Base-by-base conservation (phyloP, 169 alveolate genomes). In the Plasmodium chabaudi region DNA sequence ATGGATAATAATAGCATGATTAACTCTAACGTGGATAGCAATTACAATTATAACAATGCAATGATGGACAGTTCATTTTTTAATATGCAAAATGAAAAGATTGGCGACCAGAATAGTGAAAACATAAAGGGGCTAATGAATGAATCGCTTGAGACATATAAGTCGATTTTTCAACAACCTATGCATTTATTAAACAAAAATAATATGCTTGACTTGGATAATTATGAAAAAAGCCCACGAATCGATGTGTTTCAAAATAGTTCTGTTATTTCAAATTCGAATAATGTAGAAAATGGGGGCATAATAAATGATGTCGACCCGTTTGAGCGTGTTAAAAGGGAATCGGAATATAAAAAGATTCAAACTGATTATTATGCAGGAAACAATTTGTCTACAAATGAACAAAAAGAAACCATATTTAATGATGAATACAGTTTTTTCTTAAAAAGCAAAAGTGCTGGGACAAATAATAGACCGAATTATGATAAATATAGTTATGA, bases 371-470 rank as follows among this genome's bases (percentile, higher is more conserved):
- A 15, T 2, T 67, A 39, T 15, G 17, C 46, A 67, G 47, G 5
- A 5, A 23, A 25, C 7, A 71, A 55, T 3, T 34, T 3, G 53
- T 27, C 12, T 51, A 12, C 21, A 77, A 51, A 69, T 64, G 88
- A 42, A 17, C 39, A 34, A 34, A 34, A 34, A 34, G 42, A 3
- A 1, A 34, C 1, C 42, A 0, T 34, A 27, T 17, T 25, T 47
- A 56, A 49, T 42, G 19, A 27, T 34, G 87, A 64, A 46, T 53
- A 1, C 0, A 19, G 65, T 68, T 39, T n/a, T n/a, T 64, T 25
- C 46, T 55, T 63, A 10, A 77, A 77, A 64, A 63, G 88, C 34
- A 51, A 71, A 46, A 56, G 61, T 56, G 27, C 27, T 1, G 23
- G 42, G 5, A 5, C 7, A n/a, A 63, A 27, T 44, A 55, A 49